Conservation (phyloP, 208 protist genomes). For the Wallacemonas sp. region DNA sequence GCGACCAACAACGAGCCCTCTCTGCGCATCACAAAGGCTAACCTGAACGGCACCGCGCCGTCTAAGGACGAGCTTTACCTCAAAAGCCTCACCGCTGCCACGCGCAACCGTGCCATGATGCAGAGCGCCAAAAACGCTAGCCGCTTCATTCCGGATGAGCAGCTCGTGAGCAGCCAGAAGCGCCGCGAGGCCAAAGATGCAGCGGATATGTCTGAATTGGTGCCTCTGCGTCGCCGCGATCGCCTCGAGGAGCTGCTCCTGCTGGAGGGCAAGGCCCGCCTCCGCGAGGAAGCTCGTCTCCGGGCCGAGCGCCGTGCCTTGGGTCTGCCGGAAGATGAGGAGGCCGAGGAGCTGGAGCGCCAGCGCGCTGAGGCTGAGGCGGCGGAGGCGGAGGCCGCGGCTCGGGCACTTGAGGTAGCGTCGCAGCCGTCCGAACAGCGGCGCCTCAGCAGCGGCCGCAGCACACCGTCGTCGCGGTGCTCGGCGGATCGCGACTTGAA, state of each 20-base stretch:
- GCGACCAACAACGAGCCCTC: conserved; percentile 10
- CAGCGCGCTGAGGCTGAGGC: conserved; percentile 6
- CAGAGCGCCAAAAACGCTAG: conserved; percentile 67
- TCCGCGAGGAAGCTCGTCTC: conserved; percentile 55
- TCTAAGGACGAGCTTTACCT: conserved; percentile 80
- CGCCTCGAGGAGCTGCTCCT: conserved; percentile 86
- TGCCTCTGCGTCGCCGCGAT: conserved; percentile 85
- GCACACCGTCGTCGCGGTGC: conserved; percentile 25
- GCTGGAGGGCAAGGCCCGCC: conserved; percentile 79
- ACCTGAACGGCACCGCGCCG: conserved; percentile 22
- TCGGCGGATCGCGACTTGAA: conserved; percentile 31
- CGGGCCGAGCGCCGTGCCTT: conserved; percentile 53
- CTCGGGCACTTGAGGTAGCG: conserved; percentile 8
- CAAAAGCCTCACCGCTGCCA: conserved; percentile 55
- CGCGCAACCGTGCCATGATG: conserved; percentile 54
- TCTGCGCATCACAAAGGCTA: conserved; percentile 36
- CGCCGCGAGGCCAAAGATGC: conserved; percentile 61
- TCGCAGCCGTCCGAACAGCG: conserved; percentile 29
- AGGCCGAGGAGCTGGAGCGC: conserved; percentile 11
- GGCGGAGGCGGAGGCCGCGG: not conserved
- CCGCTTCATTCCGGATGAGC: conserved; percentile 80
- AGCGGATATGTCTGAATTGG: conserved; percentile 45
- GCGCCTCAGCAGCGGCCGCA: conserved; percentile 28
- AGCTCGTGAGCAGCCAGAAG: conserved; percentile 78
- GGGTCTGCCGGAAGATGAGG: conserved; percentile 43